Evolutionary conservation across 129 eudicot genomes (phyloP).

Genomic region (Lonicera japonica): DNA sequence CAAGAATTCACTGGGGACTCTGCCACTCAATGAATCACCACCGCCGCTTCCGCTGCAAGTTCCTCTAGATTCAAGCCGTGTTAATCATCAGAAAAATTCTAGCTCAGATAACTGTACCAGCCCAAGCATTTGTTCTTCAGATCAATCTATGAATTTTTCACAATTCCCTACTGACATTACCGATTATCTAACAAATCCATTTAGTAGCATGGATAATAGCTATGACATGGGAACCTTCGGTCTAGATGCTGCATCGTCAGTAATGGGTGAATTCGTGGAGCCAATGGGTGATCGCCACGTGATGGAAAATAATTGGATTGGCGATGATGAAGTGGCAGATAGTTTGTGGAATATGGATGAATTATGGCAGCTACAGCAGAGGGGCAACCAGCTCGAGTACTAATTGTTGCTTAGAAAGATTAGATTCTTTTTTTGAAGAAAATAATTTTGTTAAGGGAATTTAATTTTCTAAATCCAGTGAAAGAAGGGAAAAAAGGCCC

Average conservation of each 20-base stretch:
- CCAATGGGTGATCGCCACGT: not conserved
- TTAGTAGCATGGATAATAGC: not conserved
- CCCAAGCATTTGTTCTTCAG: not conserved
- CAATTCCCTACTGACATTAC: not conserved
- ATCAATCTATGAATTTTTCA: not conserved
- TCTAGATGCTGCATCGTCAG: conserved; percentile 14
- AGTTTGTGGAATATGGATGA: conserved; percentile 34
- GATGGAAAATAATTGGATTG: conserved; percentile 7
- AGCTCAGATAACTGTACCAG: conserved; percentile 19
- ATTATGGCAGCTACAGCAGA: conserved; percentile 27
- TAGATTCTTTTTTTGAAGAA: too few relatives aligned
- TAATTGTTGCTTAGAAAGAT: not conserved
- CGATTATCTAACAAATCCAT: conserved; percentile 1
- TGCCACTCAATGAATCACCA: conserved; percentile 20
- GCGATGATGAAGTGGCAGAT: conserved; percentile 31
- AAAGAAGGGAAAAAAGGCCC: too few relatives aligned
- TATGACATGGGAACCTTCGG: conserved; percentile 17
- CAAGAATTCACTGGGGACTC: conserved; percentile 10
- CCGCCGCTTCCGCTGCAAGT: not conserved
- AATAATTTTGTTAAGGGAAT: too few relatives aligned
- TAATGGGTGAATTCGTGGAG: conserved; percentile 12
- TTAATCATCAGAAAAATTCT: conserved; percentile 3
- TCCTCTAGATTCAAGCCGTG: not conserved
- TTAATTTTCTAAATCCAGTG: too few relatives aligned
- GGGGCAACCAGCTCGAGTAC: not conserved